Evolutionary conservation across 805 yeast genomes (phyloP).

Genomic region (Wickerhamomyces mucosus): DNA sequence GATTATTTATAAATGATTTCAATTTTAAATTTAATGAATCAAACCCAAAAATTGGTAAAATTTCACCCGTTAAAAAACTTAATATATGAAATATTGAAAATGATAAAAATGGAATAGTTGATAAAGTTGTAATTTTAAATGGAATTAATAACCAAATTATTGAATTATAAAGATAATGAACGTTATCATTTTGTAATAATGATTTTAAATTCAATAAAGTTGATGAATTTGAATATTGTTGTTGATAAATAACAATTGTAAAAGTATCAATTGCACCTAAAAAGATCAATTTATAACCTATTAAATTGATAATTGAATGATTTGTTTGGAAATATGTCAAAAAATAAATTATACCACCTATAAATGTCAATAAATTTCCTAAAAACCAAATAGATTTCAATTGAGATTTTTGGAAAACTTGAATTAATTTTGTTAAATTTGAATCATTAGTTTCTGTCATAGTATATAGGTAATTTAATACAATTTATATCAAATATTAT

Average conservation of each 20-base stretch:
- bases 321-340: slow-evolving; percentile 22
- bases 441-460: too few species aligned
- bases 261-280: slow-evolving; percentile 64
- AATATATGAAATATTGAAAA: slow-evolving; percentile 79
- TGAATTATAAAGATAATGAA: slow-evolving; percentile 59
- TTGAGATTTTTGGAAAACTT: too few species aligned
- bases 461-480: too few species aligned
- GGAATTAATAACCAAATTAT: slow-evolving; percentile 46
- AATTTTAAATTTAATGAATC: slow-evolving; percentile 20
- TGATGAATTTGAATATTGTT: slow-evolving; percentile 13
- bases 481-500: too few species aligned
- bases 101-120: slow-evolving; percentile 64
- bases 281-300: slow-evolving; percentile 51
- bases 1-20: slow-evolving; percentile 35
- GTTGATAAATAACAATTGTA: slow-evolving; percentile 64
- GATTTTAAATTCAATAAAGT: slow-evolving; percentile 13
- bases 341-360: slow-evolving; percentile 21
- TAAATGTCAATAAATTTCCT: background rate
- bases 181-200: slow-evolving; percentile 51
- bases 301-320: slow-evolving; percentile 24
- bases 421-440: too few species aligned
- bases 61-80: slow-evolving; percentile 52
- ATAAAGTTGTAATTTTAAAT: slow-evolving; percentile 38
- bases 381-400: background rate
- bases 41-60: slow-evolving; percentile 50